Percentiles rank a stretch among this genome's conserved stretches.
phyloP scores from a whole-genome alignment of 2,329 filamentous ascomycete genomes.

The Curvularia eragrostidis region DNA sequence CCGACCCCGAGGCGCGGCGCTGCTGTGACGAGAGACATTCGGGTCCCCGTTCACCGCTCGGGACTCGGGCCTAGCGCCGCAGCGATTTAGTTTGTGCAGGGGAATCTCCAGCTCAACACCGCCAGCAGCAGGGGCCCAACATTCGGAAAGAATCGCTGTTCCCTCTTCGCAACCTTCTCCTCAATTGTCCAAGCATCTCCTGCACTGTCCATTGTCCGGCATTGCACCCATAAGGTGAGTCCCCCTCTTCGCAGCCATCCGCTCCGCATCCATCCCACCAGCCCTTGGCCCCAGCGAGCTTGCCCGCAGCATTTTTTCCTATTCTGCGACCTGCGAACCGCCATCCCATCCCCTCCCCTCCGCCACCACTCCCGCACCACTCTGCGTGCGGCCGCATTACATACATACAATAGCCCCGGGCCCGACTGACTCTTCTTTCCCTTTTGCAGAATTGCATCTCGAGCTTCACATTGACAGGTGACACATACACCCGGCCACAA shows the following conservation, averaged over 20 bases:
- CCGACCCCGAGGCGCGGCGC: constrained; percentile 16
- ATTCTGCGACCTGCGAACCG: background rate
- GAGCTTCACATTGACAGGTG: constrained; percentile 23
- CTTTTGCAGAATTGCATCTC: constrained; percentile 14
- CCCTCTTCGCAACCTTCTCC: constrained; percentile 37
- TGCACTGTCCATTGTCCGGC: constrained; percentile 27
- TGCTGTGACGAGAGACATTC: constrained; percentile 20
- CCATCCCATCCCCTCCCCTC: background rate
- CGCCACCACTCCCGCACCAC: constrained; percentile 7
- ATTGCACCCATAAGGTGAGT: constrained; percentile 39
- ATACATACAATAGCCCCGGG: constrained; percentile 2
- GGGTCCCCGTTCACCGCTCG: constrained; percentile 47
- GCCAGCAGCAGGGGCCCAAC: constrained; percentile 35
- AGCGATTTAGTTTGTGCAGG: constrained; percentile 35
- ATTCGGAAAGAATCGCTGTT: constrained; percentile 37
- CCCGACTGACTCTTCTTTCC: constrained; percentile 25
- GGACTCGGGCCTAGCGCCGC: constrained; percentile 32
- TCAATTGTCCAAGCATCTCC: constrained; percentile 32
- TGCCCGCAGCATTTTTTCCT: constrained; percentile 27
- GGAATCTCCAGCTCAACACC: constrained; percentile 39
- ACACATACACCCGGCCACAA: constrained; percentile 45
- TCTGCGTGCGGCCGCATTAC: constrained; percentile 5
- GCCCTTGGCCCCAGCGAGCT: constrained; percentile 24
- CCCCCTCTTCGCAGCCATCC: constrained; percentile 17
- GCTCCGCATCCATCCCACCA: constrained; percentile 20